Percentiles rank a stretch among this genome's conserved stretches.
Conservation (phyloP, 2,329 filamentous ascomycete genomes). For the Mycosphaerella sp. region DNA sequence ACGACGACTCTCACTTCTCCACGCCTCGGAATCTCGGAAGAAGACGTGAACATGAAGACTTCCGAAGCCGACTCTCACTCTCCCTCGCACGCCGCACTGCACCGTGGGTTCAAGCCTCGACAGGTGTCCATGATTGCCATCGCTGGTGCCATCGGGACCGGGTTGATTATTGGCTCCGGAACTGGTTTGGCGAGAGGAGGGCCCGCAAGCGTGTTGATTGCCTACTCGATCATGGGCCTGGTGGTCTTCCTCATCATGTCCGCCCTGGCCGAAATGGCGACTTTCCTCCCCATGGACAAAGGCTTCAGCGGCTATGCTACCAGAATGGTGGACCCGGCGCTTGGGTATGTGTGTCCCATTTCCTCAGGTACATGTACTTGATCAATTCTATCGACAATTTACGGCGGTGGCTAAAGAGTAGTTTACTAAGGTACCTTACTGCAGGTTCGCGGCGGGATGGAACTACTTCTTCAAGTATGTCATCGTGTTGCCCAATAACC, state of each 20-base stretch:
- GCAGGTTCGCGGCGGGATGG: conserved; percentile 63
- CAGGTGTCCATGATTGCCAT: conserved; percentile 62
- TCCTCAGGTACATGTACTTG: no score
- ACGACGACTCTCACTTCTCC: no score
- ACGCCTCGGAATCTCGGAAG: no score
- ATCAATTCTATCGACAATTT: no score
- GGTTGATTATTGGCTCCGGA: conserved; percentile 56
- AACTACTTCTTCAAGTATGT: conserved; percentile 64
- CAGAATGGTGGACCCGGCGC: conserved; percentile 65
- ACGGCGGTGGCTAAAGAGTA: no score
- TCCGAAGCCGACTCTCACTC: no score
- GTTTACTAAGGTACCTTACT: no score
- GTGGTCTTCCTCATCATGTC: conserved; percentile 77
- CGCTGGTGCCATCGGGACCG: conserved; percentile 48
- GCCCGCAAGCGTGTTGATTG: conserved; percentile 63
- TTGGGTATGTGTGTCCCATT: no score
- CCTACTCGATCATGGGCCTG: conserved; percentile 61
- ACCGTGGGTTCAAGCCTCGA: no score
- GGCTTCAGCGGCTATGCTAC: conserved; percentile 60
- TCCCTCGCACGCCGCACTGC: no score
- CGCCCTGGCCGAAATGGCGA: conserved; percentile 74
- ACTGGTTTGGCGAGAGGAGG: conserved; percentile 44
- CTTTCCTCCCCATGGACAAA: conserved; percentile 69
- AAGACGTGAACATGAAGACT: no score
- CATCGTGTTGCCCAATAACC: conserved; percentile 53